Evolutionary conservation across 2,329 filamentous ascomycete genomes (phyloP).

Genomic region (Teratosphaeria pseudoeucalypti): DNA sequence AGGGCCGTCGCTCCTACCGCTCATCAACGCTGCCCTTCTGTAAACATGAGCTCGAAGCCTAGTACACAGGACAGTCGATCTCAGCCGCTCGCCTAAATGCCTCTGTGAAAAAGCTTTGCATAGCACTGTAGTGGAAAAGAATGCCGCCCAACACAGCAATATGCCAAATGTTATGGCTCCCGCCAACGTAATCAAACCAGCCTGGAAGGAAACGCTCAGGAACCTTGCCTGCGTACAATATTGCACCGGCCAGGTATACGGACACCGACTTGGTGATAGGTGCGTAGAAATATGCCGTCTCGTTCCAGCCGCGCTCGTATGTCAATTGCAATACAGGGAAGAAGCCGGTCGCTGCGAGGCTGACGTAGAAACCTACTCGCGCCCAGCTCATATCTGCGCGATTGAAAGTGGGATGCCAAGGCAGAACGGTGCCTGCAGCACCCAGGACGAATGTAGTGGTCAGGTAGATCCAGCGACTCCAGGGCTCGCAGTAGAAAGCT

Average conservation of each 20-base stretch:
- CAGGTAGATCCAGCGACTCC: constrained; percentile 81
- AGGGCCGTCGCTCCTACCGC: not conserved
- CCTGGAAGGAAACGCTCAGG: constrained; percentile 90
- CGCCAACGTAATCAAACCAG: constrained; percentile 88
- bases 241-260: constrained; percentile 77
- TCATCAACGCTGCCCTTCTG: not conserved
- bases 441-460: constrained; percentile 69
- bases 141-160: constrained; percentile 89
- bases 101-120: constrained; percentile 82
- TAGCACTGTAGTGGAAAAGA: constrained; percentile 90
- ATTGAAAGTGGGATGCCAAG: constrained; percentile 96
- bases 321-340: constrained; percentile 78
- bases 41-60: not conserved
- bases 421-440: constrained; percentile 76
- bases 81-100: constrained; percentile 29
- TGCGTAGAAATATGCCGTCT: constrained; percentile 82
- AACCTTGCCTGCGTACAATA: constrained; percentile 82
- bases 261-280: constrained; percentile 73
- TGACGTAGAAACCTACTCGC: constrained; percentile 83
- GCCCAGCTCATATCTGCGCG: constrained; percentile 84
- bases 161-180: constrained; percentile 97
- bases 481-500: constrained; percentile 93
- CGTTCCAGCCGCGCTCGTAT: constrained; percentile 63
- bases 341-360: constrained; percentile 78
- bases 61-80: not conserved